These are phyloP conservation scores for Ustilaginoidea virens DNA, from an alignment of 2,329 filamentous ascomycete genomes.

Conservation along the genomic window DNA sequence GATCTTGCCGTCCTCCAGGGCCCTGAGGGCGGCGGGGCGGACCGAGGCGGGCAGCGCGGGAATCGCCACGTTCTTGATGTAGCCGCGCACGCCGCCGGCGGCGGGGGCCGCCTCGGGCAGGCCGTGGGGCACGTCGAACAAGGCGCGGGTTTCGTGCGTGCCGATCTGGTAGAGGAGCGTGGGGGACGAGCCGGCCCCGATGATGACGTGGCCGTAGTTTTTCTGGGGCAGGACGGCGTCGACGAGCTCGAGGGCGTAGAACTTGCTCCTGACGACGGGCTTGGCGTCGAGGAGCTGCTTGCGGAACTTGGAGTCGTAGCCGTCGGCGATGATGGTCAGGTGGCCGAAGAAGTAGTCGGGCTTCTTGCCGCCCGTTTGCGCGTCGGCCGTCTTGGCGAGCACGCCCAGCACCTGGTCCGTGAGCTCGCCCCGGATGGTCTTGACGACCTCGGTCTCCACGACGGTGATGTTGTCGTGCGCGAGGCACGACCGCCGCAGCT, in stretches of 20 bases:
- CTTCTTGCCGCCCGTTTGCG: constrained; percentile 36
- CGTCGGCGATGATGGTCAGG: constrained; percentile 80
- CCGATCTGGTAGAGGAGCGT: constrained; percentile 95
- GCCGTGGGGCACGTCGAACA: constrained; percentile 75
- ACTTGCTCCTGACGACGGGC: constrained; percentile 67
- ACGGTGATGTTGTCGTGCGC: constrained; percentile 72
- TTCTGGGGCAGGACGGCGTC: constrained; percentile 66
- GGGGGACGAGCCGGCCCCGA: constrained; percentile 53
- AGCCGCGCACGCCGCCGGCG: constrained; percentile 69
- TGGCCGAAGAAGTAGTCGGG: constrained; percentile 73
- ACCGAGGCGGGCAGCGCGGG: constrained; percentile 60
- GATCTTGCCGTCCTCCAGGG: constrained; percentile 64
- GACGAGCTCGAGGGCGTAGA: constrained; percentile 85
- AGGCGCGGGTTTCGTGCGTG: constrained; percentile 76
- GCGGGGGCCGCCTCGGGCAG: constrained; percentile 57
- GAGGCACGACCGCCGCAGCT: constrained; percentile 61
- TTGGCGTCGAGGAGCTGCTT: constrained; percentile 53
- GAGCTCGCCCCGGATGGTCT: constrained; percentile 54
- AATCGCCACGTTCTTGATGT: constrained; percentile 66
- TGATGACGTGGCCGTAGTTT: constrained; percentile 73
- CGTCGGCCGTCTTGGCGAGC: constrained; percentile 50
- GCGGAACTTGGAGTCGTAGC: constrained; percentile 84
- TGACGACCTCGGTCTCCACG: constrained; percentile 74
- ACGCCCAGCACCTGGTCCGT: constrained; percentile 69
- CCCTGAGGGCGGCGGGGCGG: constrained; percentile 57